These are phyloP conservation scores for Myriangium duriaei DNA, from an alignment of 2,329 filamentous ascomycete genomes.

Conservation along the genomic window DNA sequence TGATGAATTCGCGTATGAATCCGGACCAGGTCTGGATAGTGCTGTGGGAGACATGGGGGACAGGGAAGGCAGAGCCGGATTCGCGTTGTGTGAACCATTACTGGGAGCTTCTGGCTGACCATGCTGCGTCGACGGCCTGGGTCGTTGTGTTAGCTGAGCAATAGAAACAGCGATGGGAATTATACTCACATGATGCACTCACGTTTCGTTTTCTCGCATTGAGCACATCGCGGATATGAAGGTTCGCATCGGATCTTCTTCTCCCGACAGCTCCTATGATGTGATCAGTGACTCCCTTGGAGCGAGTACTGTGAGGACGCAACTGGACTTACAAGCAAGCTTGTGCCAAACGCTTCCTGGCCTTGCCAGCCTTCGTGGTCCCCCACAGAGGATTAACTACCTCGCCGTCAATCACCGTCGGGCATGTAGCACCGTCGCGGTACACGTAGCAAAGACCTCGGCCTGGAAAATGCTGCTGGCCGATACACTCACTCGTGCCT, in stretches of 20 bases:
- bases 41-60: too few species aligned
- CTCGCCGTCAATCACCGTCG: slow-evolving; percentile 13
- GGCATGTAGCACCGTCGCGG: slow-evolving; percentile 13
- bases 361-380: slow-evolving; percentile 86
- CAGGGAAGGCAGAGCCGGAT: too few species aligned
- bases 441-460: slow-evolving; percentile 13
- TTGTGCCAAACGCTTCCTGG: slow-evolving; percentile 78
- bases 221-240: slow-evolving; percentile 72
- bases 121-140: too few species aligned
- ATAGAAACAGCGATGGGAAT: too few species aligned
- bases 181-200: slow-evolving; percentile 60
- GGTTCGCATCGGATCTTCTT: slow-evolving; percentile 98
- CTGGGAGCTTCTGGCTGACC: too few species aligned
- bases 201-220: slow-evolving; percentile 84
- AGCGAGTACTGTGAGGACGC: background rate
- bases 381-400: slow-evolving; percentile 71
- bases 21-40: too few species aligned
- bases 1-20: too few species aligned
- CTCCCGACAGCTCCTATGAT: slow-evolving; percentile 58
- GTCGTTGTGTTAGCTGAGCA: too few species aligned
- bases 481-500: slow-evolving; percentile 7
- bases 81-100: too few species aligned
- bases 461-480: slow-evolving; percentile 11
- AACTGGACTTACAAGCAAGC: slow-evolving; percentile 51
- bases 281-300: background rate